Conservation (phyloP, 2,329 filamentous ascomycete genomes). For the Penicillium sp. region DNA sequence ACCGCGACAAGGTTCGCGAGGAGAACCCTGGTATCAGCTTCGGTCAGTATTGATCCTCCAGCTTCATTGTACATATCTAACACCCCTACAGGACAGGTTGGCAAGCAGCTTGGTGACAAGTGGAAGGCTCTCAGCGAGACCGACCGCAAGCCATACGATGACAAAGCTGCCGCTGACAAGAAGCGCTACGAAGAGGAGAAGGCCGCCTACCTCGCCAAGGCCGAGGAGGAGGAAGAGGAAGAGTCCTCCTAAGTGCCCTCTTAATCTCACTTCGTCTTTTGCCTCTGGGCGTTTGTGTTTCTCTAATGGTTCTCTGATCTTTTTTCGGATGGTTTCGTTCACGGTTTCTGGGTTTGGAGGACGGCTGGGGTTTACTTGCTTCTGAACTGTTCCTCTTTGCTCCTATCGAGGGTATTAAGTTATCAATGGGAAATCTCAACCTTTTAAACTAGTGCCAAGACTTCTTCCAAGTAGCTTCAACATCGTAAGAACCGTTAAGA, state of each 20-base stretch:
- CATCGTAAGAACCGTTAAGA: background rate
- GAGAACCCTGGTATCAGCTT: conserved; percentile 98
- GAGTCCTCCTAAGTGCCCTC: conserved; percentile 30
- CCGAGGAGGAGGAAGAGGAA: conserved; percentile 52
- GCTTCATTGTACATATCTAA: conserved; percentile 11
- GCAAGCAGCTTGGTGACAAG: conserved; percentile 94
- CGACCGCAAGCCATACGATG: conserved; percentile 87
- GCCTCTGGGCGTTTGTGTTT: conserved; percentile 31
- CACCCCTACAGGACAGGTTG: conserved; percentile 64
- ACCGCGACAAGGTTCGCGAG: conserved; percentile 94
- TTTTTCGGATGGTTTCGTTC: conserved; percentile 25
- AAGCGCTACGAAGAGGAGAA: conserved; percentile 99
- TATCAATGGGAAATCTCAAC: conserved; percentile 24
- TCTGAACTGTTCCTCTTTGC: conserved; percentile 26
- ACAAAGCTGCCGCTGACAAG: conserved; percentile 94
- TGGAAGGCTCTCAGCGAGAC: conserved; percentile 96
- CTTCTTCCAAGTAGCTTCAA: background rate
- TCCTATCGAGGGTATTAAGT: conserved; percentile 23
- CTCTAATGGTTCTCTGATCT: conserved; percentile 26
- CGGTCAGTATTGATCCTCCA: conserved; percentile 46
- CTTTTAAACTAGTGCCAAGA: conserved; percentile 9
- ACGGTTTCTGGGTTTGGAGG: conserved; percentile 23
- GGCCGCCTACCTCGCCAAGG: conserved; percentile 66
- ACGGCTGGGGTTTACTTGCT: conserved; percentile 23
- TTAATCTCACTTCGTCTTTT: conserved; percentile 21